phyloP scores from a whole-genome alignment of 176 grass and related monocot species.

The Bromus sterilis region DNA sequence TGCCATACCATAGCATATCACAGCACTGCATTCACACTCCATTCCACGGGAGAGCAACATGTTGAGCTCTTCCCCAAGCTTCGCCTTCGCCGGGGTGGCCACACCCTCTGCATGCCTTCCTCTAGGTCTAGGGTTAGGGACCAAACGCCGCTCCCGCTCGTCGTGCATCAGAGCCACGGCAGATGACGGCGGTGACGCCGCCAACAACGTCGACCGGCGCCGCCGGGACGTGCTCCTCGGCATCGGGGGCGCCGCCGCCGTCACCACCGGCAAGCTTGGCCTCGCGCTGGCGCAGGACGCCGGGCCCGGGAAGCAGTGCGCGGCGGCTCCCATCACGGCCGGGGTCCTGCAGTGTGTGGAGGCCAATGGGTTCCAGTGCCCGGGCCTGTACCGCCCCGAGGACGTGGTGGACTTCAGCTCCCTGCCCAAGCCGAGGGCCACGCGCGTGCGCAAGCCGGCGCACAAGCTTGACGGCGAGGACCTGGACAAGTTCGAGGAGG shows the following conservation, averaged over 20 bases:
- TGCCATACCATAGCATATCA: no score
- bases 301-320: not conserved
- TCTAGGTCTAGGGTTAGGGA: no score
- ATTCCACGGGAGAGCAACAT: no score
- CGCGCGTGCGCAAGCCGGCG: slow-evolving; percentile 30
- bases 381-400: not conserved
- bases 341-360: slow-evolving; percentile 20
- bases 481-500: not conserved
- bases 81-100: not conserved
- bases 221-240: slow-evolving; percentile 43
- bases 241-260: slow-evolving; percentile 12
- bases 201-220: no score
- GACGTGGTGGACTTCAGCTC: slow-evolving; percentile 19
- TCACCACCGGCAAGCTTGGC: not conserved
- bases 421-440: not conserved
- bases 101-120: not conserved
- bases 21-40: no score
- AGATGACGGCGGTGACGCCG: no score
- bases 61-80: not conserved
- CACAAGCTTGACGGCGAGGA: slow-evolving; percentile 2
- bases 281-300: not conserved
- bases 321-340: not conserved
- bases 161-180: slow-evolving; percentile 26
- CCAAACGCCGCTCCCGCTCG: not conserved
- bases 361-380: slow-evolving; percentile 13